Evolutionary conservation across 2,329 filamentous ascomycete genomes (phyloP).

Genomic region (Claviceps sp.): DNA sequence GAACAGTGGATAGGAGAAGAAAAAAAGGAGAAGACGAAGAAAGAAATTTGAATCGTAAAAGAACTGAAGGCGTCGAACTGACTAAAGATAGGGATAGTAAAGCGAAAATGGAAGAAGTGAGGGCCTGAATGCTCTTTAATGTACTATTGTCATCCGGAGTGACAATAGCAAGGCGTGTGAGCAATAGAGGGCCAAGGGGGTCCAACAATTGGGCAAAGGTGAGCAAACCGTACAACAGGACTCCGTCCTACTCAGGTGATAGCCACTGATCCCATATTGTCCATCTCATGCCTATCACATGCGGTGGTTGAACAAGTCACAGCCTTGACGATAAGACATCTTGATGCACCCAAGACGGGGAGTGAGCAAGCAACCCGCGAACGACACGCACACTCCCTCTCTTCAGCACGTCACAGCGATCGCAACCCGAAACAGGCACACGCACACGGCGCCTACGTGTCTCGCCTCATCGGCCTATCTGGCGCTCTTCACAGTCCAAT

Average conservation of each 20-base stretch:
- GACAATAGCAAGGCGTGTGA: slow-evolving; percentile 1
- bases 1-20: neutral
- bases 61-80: neutral
- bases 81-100: neutral
- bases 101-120: neutral
- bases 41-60: neutral
- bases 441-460: neutral
- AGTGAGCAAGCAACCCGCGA: neutral
- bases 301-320: neutral
- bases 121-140: neutral
- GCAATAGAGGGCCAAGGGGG: no score
- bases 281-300: neutral
- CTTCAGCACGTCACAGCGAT: neutral
- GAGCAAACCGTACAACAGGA: neutral
- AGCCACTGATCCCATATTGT: slow-evolving; percentile 1
- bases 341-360: neutral
- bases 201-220: no score
- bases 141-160: slow-evolving; percentile 1
- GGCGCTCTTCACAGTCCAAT: slow-evolving; percentile 1
- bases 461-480: neutral
- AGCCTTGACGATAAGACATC: neutral
- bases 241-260: neutral
- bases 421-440: neutral
- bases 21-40: neutral
- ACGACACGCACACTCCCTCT: neutral